Base-by-base conservation (phyloP, 441 rosid species). In the Euphorbia neoarborescens region DNA sequence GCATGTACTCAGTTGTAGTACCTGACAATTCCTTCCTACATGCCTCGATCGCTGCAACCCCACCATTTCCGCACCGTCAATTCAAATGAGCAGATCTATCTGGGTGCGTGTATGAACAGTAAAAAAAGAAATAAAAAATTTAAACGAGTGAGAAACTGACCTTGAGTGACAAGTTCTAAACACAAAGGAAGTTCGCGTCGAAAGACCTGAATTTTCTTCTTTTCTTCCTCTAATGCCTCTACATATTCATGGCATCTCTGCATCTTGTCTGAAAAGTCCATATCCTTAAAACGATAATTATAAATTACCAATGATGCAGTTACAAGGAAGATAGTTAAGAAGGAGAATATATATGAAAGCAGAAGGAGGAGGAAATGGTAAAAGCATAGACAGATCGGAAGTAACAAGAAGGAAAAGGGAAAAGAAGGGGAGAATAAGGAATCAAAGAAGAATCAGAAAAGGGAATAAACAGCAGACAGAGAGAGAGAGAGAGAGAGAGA, bases 141-240 rank as follows among this genome's bases (percentile, higher is more conserved):
- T 3, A 7, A 4, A 0, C 4, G 2, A 20, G 53, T 4, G 6
- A 46, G 17, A 11, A 1, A 40, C 38, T 28, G 76, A 89, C 98
- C 96, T 88, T 88, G 89, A 7, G 88, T 87, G 22, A 93, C 97
- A 50, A 93, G 94, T 73, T 93, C 92, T 70, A 93, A 77, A 80
- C 97, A 93, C 75, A 93, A 73, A 66, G 98, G 98, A 78, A 93
- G 98, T 75, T 93, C 97, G 11, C 97, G 90, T 72, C 84, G 85
- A 72, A 93, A 93, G 46, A 93, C 96, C 72, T 85, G 89, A 42
- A 93, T 88, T 78, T 93, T 93, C n/a, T 86, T 83, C 32, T 79
- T 78, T 80, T 93, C 98, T 78, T 83, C 89, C 74, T 93, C 91
- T 22, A 93, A 80, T 12, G 90, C 91, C 62, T 87, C 85, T 10